A percentile compares a stretch with the other conserved stretches of the same genome.
Conservation (phyloP, 371 early-diverging fungal genomes). For the Mortierella sp. region DNA sequence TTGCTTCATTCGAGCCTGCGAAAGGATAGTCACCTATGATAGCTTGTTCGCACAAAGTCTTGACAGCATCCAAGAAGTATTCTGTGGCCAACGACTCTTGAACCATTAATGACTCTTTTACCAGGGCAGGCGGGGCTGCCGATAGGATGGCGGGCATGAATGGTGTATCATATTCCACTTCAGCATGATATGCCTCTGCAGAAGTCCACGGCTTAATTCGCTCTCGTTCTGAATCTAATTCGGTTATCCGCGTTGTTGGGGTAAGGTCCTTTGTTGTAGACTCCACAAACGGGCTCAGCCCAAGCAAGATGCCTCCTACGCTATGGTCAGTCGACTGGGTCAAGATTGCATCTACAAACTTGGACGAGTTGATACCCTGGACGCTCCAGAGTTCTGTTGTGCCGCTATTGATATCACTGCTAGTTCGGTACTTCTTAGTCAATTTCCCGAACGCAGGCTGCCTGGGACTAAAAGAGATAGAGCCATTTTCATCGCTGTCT, state of each 20-base stretch:
- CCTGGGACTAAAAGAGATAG: background rate
- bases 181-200: conserved; percentile 28
- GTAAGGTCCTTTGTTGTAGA: background rate
- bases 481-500: conserved; percentile 39
- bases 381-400: conserved; percentile 12
- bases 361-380: conserved; percentile 40
- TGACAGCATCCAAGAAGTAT: conserved; percentile 49
- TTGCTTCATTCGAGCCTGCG: conserved; percentile 60
- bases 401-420: background rate
- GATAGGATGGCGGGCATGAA: conserved; percentile 44
- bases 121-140: conserved; percentile 46
- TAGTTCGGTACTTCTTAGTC: background rate
- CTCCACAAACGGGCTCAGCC: background rate
- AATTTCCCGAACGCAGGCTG: conserved; percentile 31
- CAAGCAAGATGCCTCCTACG: conserved; percentile 12
- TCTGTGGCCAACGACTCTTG: conserved; percentile 39
- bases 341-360: conserved; percentile 25
- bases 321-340: conserved; percentile 11
- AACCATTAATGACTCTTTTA: conserved; percentile 22
- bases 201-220: conserved; percentile 15
- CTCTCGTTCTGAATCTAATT: background rate
- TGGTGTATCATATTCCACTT: conserved; percentile 46
- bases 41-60: conserved; percentile 62
- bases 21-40: conserved; percentile 69
- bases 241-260: background rate